Evolutionary conservation across 2,329 filamentous ascomycete species (phyloP), one percentile per base, ranked within the genome.

Genomic region (Apiospora marii): DNA sequence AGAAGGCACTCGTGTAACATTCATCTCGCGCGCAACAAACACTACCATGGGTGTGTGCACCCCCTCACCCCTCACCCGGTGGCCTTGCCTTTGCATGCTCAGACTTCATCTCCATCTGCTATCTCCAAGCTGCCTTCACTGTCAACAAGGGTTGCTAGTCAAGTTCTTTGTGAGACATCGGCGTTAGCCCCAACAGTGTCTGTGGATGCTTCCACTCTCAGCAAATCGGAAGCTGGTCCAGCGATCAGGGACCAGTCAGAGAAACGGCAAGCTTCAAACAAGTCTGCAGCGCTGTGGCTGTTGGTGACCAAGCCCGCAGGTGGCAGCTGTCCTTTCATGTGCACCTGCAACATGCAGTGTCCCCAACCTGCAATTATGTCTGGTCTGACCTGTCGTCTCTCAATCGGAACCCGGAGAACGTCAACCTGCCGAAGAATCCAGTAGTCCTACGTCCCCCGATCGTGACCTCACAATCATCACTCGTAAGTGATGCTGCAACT

Each of bases 221-320:
- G 58, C 58, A 64, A 64, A 64, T 64, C 58, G 58, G 58, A 64
- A 64, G 58, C 58, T 41, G 58, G 30, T 41, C 58, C 58, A 64
- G 58, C 19, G n/a, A 64, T 64, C 58, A 64, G 58, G 58, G 58
- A 64, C 58, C 58, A 64, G 58, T 64, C 58, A 64, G 30, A 64
- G 30, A 64, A 64, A 64, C 58, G 41, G 58, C 34, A 64, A 64
- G 53, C 53, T 61, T 61, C 30, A 61, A 61, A 61, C 53, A 19
- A 37, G 53, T 19, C 53, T 61, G 30, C 30, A 34, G 53, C 53
- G 53, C 22, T 16, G 53, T 61, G 27, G 14, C 30, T 61, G 8
- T 41, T 41, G 37, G 37, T 61, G 16, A 12, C 53, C 34, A 34
- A 27, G 51, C 13, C 49, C n/a, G 24, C 51, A 58, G 51, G 24